Evolutionary conservation across 2,329 filamentous ascomycete species (phyloP), one percentile per base, ranked within the genome.

Genomic region (Trichoderma sp.): DNA sequence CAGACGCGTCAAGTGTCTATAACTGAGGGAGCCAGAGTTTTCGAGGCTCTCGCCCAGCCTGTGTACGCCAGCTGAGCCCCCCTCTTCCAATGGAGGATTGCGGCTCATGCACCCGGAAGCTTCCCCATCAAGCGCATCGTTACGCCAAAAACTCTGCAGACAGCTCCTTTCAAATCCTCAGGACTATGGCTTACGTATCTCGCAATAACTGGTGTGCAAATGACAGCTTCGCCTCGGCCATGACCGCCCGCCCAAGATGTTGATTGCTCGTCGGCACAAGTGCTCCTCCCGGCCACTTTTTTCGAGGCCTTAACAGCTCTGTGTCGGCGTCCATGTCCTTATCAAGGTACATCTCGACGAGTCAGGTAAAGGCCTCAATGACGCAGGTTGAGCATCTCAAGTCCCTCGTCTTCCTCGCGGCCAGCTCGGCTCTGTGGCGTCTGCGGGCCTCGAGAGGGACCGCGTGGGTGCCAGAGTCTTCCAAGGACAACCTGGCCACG

Each of bases 301-400:
- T 42, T 42, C n/a, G 56, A 59, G 37, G 56, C 25, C 32, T 27
- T 19, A 53, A 53, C 17, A 27, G 34, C 27, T 48, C 39, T 35
- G 12, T 29, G 45, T 45, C n/a, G 29, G 34, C 12, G 17, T 53
- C 60, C 22, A 64, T 42, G 37, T 19, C 27, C 25, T 17, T n/a
- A 27, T 17, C 50, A 34, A 42, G 35, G 34, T 9, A 35, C 27
- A 56, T 54, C 35, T 56, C 35, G 32, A 19, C 61, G 61, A 64
- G 61, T 64, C 61, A 64, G 48, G 45, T 15, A 56, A 64, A 56
- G 15, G 50, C 27, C 50, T 45, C 61, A 54, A 54, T 64, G 61
- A 64, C 61, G 61, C 61, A 64, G 4, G 22, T 39, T 42, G n/a
- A 12, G 25, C 34, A 32, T 15, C n/a, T 5, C 25, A n/a, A 17